Percentiles rank a stretch among this genome's conserved stretches.
Evolutionary conservation across 345 rosid genomes (phyloP).

Genomic region (Syzygium grande): DNA sequence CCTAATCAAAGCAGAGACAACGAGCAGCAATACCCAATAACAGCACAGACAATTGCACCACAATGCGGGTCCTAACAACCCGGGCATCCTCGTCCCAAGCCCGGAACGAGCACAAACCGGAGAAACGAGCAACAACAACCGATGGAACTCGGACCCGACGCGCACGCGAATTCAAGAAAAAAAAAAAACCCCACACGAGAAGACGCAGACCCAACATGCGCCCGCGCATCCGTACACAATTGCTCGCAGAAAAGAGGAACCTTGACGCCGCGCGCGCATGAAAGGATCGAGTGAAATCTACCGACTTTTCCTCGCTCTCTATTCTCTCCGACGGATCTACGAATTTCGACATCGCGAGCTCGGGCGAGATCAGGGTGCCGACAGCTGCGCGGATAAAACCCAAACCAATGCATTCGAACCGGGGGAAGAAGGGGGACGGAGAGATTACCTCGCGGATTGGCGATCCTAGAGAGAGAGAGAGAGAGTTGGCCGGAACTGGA

Average conservation of each 20-base stretch:
- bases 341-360: not conserved
- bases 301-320: not conserved
- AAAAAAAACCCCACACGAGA: not conserved
- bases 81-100: not conserved
- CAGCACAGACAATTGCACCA: not conserved
- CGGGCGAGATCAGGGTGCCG: not conserved
- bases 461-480: not conserved
- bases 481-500: too few relatives aligned
- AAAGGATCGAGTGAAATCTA: not conserved
- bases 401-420: not conserved
- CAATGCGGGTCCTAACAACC: not conserved
- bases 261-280: not conserved
- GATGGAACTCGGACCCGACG: not conserved
- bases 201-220: not conserved
- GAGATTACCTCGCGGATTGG: not conserved
- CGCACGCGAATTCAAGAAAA: not conserved
- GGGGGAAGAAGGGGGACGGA: not conserved
- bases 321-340: not conserved
- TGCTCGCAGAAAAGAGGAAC: not conserved
- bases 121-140: not conserved
- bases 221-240: not conserved
- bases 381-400: not conserved
- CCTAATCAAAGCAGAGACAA: not conserved
- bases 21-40: not conserved
- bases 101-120: not conserved